These are phyloP conservation scores for Pseudocercospora pini-densiflorae DNA, from an alignment of 2,329 filamentous ascomycete species.

Conservation along the genomic window DNA sequence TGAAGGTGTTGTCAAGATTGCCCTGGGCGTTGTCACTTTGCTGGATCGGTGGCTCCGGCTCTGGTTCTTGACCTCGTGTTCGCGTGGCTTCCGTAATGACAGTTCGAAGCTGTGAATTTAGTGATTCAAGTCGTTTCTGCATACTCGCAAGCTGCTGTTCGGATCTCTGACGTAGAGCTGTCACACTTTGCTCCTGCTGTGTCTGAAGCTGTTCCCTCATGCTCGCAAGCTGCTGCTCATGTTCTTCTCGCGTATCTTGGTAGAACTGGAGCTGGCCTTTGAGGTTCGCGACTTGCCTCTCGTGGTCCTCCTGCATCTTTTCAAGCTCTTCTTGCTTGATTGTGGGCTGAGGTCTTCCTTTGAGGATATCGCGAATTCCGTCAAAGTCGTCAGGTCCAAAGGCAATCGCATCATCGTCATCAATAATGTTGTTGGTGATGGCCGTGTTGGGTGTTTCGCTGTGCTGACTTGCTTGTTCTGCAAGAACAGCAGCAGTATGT, in stretches of 20 bases:
- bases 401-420: slow-evolving; percentile 31
- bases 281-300: slow-evolving; percentile 15
- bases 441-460: slow-evolving; percentile 1
- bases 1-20: slow-evolving; percentile 32
- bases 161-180: not conserved
- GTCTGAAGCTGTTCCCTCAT: slow-evolving; percentile 25
- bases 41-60: slow-evolving; percentile 28
- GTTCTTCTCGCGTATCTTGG: slow-evolving; percentile 13
- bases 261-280: slow-evolving; percentile 8
- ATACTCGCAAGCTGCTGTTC: slow-evolving; percentile 36
- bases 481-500: slow-evolving; percentile 88
- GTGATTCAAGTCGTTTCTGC: slow-evolving; percentile 38
- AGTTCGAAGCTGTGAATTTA: slow-evolving; percentile 38
- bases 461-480: slow-evolving; percentile 65
- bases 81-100: slow-evolving; percentile 38
- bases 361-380: slow-evolving; percentile 40
- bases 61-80: slow-evolving; percentile 31
- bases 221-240: slow-evolving; percentile 16
- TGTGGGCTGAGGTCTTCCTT: slow-evolving; percentile 26
- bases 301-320: slow-evolving; percentile 20
- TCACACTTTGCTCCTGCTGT: slow-evolving; percentile 25
- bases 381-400: slow-evolving; percentile 35
- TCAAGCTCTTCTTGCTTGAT: slow-evolving; percentile 27
- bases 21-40: slow-evolving; percentile 19
- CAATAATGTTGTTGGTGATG: slow-evolving; percentile 15